phyloP scores from a whole-genome alignment of 805 yeast species.

The Candida saitoana region DNA sequence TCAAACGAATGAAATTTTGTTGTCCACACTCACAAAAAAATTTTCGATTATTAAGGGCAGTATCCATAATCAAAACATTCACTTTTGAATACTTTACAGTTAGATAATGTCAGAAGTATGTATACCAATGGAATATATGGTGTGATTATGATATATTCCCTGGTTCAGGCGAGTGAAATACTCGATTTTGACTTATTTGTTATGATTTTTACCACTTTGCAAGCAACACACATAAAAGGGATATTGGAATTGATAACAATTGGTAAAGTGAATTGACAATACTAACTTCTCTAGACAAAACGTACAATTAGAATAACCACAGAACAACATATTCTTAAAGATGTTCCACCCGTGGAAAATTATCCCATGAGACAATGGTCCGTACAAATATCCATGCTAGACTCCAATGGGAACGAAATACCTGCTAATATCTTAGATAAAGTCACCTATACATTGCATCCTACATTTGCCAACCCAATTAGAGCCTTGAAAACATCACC shows the following conservation, averaged over 20 bases:
- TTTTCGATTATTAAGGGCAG: background rate
- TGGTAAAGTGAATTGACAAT: too few species aligned
- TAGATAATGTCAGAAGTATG: constrained; percentile 5
- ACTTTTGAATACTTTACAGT: background rate
- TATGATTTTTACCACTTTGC: background rate
- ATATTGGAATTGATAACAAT: too few species aligned
- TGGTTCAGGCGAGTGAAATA: background rate
- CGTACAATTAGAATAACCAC: constrained; percentile 88
- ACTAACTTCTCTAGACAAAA: constrained; percentile 50
- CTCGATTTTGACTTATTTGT: background rate
- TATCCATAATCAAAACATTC: background rate
- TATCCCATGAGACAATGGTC: constrained; percentile 96
- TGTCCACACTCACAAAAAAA: constrained; percentile 5
- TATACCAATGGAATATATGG: background rate
- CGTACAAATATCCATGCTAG: constrained; percentile 68
- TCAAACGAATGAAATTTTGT: background rate
- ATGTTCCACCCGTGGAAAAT: constrained; percentile 79
- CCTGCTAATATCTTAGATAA: constrained; percentile 88
- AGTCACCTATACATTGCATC: constrained; percentile 91
- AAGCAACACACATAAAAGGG: background rate
- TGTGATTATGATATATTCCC: background rate
- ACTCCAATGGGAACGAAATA: constrained; percentile 73
- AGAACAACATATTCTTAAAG: constrained; percentile 74
- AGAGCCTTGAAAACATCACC: constrained; percentile 80
- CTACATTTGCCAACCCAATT: constrained; percentile 87